Percentiles rank a stretch among this genome's conserved stretches.
phyloP scores from a whole-genome alignment of 192 early-diverging fungal species.

The Lobosporangium transversale region DNA sequence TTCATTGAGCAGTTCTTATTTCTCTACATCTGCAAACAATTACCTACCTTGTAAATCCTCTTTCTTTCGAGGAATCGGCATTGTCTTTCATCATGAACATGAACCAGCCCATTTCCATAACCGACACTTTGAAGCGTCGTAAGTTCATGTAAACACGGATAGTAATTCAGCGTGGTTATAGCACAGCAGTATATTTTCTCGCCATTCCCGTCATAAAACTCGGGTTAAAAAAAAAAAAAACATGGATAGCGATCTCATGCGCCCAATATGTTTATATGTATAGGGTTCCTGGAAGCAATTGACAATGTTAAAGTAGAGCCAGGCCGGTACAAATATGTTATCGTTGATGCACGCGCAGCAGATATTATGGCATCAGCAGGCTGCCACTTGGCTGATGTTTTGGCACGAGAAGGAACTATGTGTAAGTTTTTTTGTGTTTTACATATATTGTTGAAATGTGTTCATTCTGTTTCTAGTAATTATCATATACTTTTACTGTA shows the following conservation, averaged over 20 bases:
- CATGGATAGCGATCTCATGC: background rate
- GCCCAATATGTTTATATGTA: background rate
- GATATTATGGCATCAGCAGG: conserved; percentile 73
- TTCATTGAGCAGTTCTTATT: no score
- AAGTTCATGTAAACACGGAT: no score
- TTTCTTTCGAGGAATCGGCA: no score
- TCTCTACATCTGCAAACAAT: no score
- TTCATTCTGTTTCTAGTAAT: no score
- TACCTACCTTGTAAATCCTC: no score
- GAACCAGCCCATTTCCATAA: conserved; percentile 53
- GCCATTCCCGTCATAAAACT: no score
- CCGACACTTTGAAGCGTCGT: conserved; percentile 51
- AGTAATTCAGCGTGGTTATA: no score
- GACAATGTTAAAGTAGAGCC: conserved; percentile 57
- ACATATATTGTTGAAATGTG: no score
- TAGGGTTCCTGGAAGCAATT: conserved; percentile 50
- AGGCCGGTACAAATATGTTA: conserved; percentile 83
- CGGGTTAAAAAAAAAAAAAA: background rate
- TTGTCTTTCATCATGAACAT: conserved; percentile 17
- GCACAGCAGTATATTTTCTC: no score
- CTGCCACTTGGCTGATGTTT: conserved; percentile 75
- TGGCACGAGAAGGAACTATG: conserved; percentile 70
- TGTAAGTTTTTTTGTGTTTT: conserved; percentile 59
- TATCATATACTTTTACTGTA: no score
- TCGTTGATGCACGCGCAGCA: conserved; percentile 77